Base-by-base conservation (phyloP, 352 stramenopile genomes). In the Globisporangium spiculum region DNA sequence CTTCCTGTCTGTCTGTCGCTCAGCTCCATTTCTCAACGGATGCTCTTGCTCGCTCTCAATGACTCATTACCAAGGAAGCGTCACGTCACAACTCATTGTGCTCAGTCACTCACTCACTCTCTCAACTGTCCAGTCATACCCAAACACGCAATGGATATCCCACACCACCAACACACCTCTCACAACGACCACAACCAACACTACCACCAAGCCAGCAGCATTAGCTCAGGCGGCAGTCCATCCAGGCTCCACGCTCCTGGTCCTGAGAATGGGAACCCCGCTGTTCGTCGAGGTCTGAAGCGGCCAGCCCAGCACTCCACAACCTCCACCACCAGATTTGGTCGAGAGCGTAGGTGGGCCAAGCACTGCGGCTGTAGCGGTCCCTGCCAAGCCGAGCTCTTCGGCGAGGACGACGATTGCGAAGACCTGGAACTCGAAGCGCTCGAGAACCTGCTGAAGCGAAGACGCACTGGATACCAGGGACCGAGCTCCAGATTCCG, bases 291-390 rank as follows among this genome's bases (percentile, higher is more conserved):
- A 50, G 56, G 56, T 20, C 56, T 62, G 26, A 68, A 61, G 38
- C 63, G 63, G 22, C 52, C 34, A 44, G 52, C 46, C 20, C 60
- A 36, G 52, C 36, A 58, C 62, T 20, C 2, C 62, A 32, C 27
- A 32, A 24, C 6, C 34, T 18, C 32, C 34, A 18, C 12, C 36
- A 22, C 14, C 3, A 41, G 26, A 60, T 59, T 18, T 5, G 18
- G 5, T 8, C 30, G 32, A 18, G 32, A 12, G 24, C 64, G 18
- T 44, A 69, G 65, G 46, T 69, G 55, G 64, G 56, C 57, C 54
- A 53, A 58, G 30, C 56, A 65, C 56, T 69, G 64, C 30, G 57
- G 64, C 44, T 69, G 64, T 41, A 48, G 27, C 1, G 55, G 64
- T 0, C 55, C 44, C 4, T 69, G 64, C 5, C 55, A 53, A 9